Conservation (phyloP, 2,329 filamentous ascomycete genomes). For the Ceratocystis lukuohia region DNA sequence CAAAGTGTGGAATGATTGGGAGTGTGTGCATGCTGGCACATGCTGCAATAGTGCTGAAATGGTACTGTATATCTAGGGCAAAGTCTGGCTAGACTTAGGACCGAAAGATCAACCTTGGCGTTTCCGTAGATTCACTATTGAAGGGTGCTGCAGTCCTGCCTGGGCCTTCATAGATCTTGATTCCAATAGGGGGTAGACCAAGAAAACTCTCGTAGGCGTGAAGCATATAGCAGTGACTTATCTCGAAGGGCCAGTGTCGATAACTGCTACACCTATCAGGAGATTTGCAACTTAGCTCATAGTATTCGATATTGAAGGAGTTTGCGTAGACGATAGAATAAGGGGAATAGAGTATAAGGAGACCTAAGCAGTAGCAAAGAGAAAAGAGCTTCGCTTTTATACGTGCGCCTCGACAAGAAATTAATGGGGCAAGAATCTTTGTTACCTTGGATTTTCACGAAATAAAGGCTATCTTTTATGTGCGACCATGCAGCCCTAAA, state of each 20-base stretch:
- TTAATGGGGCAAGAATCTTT: background rate
- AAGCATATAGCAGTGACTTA: constrained; percentile 30
- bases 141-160: constrained; percentile 34
- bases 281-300: background rate
- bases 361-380: background rate
- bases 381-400: background rate
- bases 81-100: background rate
- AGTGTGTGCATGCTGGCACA: constrained; percentile 34
- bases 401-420: background rate
- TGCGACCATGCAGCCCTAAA: background rate
- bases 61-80: background rate
- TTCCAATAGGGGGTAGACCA: constrained; percentile 28
- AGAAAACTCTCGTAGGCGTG: constrained; percentile 30
- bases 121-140: constrained; percentile 35
- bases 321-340: background rate
- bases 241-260: constrained; percentile 33
- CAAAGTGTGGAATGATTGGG: constrained; percentile 29
- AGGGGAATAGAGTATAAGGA: background rate
- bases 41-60: constrained; percentile 32
- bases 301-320: background rate
- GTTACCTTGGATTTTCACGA: background rate
- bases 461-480: background rate
- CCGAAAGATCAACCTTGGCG: constrained; percentile 28
- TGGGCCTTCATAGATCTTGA: constrained; percentile 33
- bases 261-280: constrained; percentile 29